Percentiles rank a stretch among this genome's conserved stretches.
Conservation (phyloP, 306 rosid species). For the Lathyrus sativus region DNA sequence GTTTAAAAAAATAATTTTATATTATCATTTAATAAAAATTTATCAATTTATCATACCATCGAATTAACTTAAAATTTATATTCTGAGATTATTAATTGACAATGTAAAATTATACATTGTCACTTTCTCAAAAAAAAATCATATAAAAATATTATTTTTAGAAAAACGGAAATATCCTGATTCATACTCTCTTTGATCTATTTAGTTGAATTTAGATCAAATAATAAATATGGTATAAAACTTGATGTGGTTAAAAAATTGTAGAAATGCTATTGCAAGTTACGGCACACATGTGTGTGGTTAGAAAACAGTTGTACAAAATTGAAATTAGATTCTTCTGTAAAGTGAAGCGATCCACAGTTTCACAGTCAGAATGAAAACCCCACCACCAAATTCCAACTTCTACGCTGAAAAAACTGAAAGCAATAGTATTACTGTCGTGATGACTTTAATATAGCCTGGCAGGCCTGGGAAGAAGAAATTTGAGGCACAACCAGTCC, state of each 20-base stretch:
- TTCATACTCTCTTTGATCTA: too few relatives aligned
- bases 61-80: too few relatives aligned
- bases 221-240: too few relatives aligned
- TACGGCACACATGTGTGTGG: neutral
- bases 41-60: too few relatives aligned
- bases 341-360: neutral
- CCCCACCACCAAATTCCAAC: constrained; percentile 15
- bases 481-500: neutral
- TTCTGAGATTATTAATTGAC: too few relatives aligned
- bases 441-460: neutral
- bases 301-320: neutral
- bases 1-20: too few relatives aligned
- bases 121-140: too few relatives aligned
- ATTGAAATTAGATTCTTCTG: neutral
- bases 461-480: neutral
- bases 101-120: too few relatives aligned
- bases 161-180: too few relatives aligned
- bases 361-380: neutral
- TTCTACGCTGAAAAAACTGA: neutral
- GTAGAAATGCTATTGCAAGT: neutral
- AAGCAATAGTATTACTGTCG: neutral
- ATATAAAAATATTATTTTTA: too few relatives aligned
- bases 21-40: too few relatives aligned
- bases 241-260: neutral
- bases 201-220: too few relatives aligned